Evolutionary conservation across 768 basidiomycete species (phyloP).

Genomic region (Suillus occidentalis): DNA sequence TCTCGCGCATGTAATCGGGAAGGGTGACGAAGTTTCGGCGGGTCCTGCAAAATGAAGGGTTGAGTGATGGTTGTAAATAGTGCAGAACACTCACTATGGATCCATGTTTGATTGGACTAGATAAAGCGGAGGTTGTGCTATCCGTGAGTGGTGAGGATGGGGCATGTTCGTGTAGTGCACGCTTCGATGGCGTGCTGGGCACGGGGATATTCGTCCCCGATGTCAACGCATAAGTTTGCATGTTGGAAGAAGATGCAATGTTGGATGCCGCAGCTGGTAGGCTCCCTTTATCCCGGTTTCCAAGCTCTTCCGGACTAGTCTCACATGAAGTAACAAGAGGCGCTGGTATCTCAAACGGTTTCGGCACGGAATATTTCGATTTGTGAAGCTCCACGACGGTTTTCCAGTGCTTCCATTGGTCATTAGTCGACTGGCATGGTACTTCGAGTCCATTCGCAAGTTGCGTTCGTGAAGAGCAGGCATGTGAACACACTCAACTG

Average conservation of each 20-base stretch:
- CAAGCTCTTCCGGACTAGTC: constrained; percentile 13
- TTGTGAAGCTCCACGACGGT: constrained; percentile 53
- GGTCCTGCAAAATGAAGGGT: constrained; percentile 5
- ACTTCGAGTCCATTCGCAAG: constrained; percentile 31
- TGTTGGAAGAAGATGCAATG: constrained; percentile 12
- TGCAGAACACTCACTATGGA: constrained; percentile 5
- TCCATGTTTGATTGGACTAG: constrained; percentile 23
- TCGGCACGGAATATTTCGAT: constrained; percentile 45
- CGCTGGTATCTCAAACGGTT: constrained; percentile 52
- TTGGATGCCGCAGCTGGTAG: constrained; percentile 16
- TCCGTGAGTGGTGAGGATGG: constrained; percentile 27
- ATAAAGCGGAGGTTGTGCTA: constrained; percentile 29
- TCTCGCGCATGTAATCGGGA: constrained; percentile 65
- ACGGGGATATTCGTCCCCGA: background rate
- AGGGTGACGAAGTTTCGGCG: constrained; percentile 66
- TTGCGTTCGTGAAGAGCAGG: background rate
- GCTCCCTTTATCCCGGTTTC: constrained; percentile 13
- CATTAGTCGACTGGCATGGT: constrained; percentile 48
- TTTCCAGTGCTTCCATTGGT: constrained; percentile 60
- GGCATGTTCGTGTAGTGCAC: constrained; percentile 2
- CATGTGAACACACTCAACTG: background rate
- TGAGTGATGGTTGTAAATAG: background rate
- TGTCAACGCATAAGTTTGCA: background rate
- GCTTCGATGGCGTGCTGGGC: constrained; percentile 5
- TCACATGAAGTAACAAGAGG: constrained; percentile 5